Conservation (phyloP, 2,329 filamentous ascomycete species). For the Ophiostoma piceae region DNA sequence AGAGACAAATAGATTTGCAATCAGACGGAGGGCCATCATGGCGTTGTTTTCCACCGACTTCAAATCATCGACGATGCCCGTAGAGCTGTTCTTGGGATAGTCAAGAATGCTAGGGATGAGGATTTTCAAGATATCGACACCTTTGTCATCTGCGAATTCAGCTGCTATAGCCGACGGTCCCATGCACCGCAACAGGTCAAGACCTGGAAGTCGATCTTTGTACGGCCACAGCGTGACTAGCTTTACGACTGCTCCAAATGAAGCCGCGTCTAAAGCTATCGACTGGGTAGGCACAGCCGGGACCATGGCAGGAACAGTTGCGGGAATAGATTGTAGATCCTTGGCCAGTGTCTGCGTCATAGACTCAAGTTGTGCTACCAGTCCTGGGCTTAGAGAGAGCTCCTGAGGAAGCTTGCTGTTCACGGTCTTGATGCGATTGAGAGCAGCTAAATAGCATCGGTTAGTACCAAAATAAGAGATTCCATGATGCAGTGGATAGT, state of each 20-base stretch:
- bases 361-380: slow-evolving; percentile 53
- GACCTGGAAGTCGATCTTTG: slow-evolving; percentile 70
- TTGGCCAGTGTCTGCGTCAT: slow-evolving; percentile 60
- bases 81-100: slow-evolving; percentile 32
- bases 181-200: slow-evolving; percentile 83
- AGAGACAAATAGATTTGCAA: slow-evolving; percentile 80
- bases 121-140: slow-evolving; percentile 56
- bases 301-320: slow-evolving; percentile 37
- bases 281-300: slow-evolving; percentile 30
- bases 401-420: slow-evolving; percentile 19
- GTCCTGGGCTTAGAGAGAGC: slow-evolving; percentile 62
- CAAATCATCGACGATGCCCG: slow-evolving; percentile 45
- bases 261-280: slow-evolving; percentile 37
- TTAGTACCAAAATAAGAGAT: background rate
- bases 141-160: slow-evolving; percentile 48
- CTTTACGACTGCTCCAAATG: slow-evolving; percentile 60
- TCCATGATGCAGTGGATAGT: background rate
- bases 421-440: slow-evolving; percentile 25
- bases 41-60: slow-evolving; percentile 68
- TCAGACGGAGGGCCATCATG: slow-evolving; percentile 77
- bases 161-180: slow-evolving; percentile 65
- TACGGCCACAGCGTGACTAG: slow-evolving; percentile 76
- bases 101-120: slow-evolving; percentile 35
- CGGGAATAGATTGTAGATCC: slow-evolving; percentile 19
- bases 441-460: slow-evolving; percentile 17